Percentiles rank a stretch among this genome's conserved stretches.
Evolutionary conservation across 768 basidiomycete species (phyloP).

Genomic region (Boletellus ananiceps): DNA sequence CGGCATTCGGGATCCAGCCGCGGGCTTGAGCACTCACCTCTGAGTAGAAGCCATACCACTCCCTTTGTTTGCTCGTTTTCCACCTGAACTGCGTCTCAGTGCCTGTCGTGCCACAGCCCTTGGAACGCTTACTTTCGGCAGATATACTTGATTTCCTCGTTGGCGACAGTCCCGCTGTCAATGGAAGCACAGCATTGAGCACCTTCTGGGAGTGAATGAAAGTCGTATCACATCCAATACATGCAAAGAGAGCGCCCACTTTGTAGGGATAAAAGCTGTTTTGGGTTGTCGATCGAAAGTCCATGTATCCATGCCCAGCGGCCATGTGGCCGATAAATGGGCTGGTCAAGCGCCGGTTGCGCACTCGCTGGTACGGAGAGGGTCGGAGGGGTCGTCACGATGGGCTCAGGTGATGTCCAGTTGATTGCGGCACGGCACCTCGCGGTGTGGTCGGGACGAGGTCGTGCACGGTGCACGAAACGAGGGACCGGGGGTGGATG

Average conservation of each 20-base stretch:
- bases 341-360: slow-evolving; percentile 12
- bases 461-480: slow-evolving; percentile 10
- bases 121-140: slow-evolving; percentile 32
- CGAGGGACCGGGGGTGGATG: slow-evolving; percentile 2
- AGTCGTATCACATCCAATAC: background rate
- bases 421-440: slow-evolving; percentile 27
- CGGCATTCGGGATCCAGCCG: slow-evolving; percentile 1
- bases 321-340: slow-evolving; percentile 31
- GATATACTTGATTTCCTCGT: slow-evolving; percentile 31
- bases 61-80: slow-evolving; percentile 27
- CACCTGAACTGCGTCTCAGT: slow-evolving; percentile 26
- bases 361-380: background rate
- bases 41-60: slow-evolving; percentile 39
- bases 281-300: slow-evolving; percentile 24
- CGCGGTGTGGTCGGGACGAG: slow-evolving; percentile 17
- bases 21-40: slow-evolving; percentile 27
- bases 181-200: slow-evolving; percentile 36
- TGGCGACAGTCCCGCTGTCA: slow-evolving; percentile 30
- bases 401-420: slow-evolving; percentile 16
- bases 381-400: background rate
- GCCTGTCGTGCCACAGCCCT: background rate
- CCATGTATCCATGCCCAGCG: slow-evolving; percentile 30
- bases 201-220: slow-evolving; percentile 27
- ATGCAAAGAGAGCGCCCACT: slow-evolving; percentile 14
- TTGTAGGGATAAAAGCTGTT: slow-evolving; percentile 22